These are phyloP conservation scores for Alloteropsis semialata DNA, from an alignment of 176 grass and related monocot genomes.

Conservation along the genomic window DNA sequence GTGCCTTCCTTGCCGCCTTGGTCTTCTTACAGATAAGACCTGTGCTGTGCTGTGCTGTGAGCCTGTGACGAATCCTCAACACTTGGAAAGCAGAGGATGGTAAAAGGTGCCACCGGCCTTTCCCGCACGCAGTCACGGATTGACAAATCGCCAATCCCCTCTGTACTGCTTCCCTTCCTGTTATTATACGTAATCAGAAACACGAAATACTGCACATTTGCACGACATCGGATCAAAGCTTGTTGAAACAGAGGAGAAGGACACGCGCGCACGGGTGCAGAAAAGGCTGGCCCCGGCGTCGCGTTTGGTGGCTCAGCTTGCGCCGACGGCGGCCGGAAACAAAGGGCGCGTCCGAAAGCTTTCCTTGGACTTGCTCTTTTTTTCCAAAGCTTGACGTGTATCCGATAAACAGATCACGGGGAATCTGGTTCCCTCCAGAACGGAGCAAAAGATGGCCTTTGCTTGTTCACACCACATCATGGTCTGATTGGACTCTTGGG, in stretches of 20 bases:
- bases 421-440: constrained; percentile 26
- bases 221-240: neutral
- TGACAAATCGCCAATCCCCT: constrained; percentile 10
- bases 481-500: neutral
- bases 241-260: neutral
- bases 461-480: neutral
- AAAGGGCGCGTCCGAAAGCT: neutral
- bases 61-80: neutral
- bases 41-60: too few species aligned
- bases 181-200: neutral
- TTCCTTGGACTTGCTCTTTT: neutral
- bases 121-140: neutral
- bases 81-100: neutral
- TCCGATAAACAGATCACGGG: neutral
- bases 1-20: neutral
- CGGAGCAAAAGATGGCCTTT: neutral
- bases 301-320: neutral
- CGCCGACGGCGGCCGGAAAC: constrained; percentile 5
- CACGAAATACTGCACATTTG: neutral
- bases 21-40: neutral
- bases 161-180: neutral
- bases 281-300: neutral
- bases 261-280: neutral
- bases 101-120: neutral
- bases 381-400: neutral